Conservation (phyloP, 2,329 filamentous ascomycete genomes). For the Colletotrichum karsti region DNA sequence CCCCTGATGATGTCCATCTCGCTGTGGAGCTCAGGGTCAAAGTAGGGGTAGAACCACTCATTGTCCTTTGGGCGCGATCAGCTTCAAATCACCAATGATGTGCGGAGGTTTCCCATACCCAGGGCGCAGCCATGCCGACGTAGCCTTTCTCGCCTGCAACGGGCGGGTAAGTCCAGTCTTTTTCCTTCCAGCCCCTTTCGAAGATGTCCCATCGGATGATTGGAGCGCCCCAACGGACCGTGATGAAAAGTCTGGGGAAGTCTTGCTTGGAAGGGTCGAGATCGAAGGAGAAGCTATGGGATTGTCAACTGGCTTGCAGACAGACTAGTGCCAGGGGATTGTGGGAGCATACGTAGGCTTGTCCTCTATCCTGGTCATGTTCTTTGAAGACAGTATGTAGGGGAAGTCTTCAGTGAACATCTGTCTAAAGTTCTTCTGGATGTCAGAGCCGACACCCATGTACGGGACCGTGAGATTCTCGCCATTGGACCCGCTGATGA, state of each 20-base stretch:
- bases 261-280: constrained; percentile 15
- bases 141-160: constrained; percentile 45
- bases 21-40: constrained; percentile 13
- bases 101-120: background rate
- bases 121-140: constrained; percentile 40
- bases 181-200: constrained; percentile 45
- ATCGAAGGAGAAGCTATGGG: constrained; percentile 21
- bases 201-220: constrained; percentile 42
- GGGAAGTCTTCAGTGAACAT: constrained; percentile 6
- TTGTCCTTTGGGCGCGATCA: constrained; percentile 1
- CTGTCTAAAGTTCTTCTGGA: constrained; percentile 1
- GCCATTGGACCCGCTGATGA: constrained; percentile 47
- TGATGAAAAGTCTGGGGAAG: constrained; percentile 11
- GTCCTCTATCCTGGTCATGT: constrained; percentile 2
- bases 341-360: constrained; percentile 14
- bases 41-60: background rate
- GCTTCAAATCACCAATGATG: no score
- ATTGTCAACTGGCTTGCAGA: background rate
- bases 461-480: constrained; percentile 53
- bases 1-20: constrained; percentile 18
- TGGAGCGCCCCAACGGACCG: constrained; percentile 13
- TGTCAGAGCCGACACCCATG: constrained; percentile 30
- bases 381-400: background rate
- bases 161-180: constrained; percentile 50
- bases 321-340: no score